These are phyloP conservation scores for Fusarium floridanum DNA, from an alignment of 2,329 filamentous ascomycete species.

Conservation along the genomic window DNA sequence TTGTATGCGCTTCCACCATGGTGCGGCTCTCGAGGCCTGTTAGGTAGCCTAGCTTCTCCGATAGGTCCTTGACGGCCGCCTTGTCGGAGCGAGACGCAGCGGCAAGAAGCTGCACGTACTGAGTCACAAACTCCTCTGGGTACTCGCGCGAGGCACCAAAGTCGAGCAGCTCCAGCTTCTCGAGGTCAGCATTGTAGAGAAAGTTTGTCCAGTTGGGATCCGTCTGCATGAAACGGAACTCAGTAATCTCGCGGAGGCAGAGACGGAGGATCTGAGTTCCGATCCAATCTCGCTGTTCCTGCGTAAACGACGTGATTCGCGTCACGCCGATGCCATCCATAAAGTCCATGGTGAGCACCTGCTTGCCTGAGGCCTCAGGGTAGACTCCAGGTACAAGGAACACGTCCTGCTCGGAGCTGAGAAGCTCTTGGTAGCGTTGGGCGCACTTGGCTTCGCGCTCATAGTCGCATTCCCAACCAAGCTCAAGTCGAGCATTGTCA, in stretches of 20 bases:
- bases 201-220: conserved; percentile 99
- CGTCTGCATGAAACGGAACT: conserved; percentile 99
- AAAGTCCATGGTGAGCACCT: conserved; percentile 93
- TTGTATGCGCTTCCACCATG: conserved; percentile 93
- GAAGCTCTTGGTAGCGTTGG: conserved; percentile 79
- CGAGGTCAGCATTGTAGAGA: conserved; percentile 80
- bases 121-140: conserved; percentile 81
- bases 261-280: conserved; percentile 93
- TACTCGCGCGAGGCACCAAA: conserved; percentile 94
- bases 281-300: conserved; percentile 94
- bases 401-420: conserved; percentile 73
- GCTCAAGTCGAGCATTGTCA: conserved; percentile 89
- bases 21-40: conserved; percentile 87
- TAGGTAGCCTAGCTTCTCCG: conserved; percentile 86
- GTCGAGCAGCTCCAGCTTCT: conserved; percentile 90
- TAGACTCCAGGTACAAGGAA: conserved; percentile 87
- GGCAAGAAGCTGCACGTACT: conserved; percentile 83
- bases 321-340: conserved; percentile 91
- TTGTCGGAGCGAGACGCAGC: conserved; percentile 82
- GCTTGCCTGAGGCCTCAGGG: conserved; percentile 82
- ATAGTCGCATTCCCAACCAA: conserved; percentile 98
- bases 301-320: conserved; percentile 79
- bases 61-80: conserved; percentile 73
- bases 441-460: conserved; percentile 87
- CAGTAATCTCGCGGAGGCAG: conserved; percentile 90